Percentiles rank a stretch among this genome's conserved stretches.
Evolutionary conservation across 2,329 filamentous ascomycete species (phyloP).

Genomic region (Colletotrichum sp.): DNA sequence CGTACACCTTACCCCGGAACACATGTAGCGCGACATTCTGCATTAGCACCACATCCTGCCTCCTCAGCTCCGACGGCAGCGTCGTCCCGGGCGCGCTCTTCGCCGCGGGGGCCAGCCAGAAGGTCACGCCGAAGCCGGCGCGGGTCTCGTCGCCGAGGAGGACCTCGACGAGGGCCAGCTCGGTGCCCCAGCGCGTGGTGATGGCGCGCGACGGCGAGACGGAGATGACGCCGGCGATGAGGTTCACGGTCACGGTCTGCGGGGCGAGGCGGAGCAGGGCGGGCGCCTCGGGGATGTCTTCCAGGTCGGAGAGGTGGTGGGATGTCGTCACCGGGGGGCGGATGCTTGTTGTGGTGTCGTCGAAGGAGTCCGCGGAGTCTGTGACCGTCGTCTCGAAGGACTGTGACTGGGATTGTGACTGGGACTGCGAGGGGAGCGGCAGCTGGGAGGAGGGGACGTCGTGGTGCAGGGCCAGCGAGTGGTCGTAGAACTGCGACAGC

Average conservation of each 20-base stretch:
- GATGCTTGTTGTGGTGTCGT: constrained; percentile 23
- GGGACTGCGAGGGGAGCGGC: not conserved
- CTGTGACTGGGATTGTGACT: not conserved
- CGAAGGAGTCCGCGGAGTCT: constrained; percentile 35
- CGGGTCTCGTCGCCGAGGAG: constrained; percentile 86
- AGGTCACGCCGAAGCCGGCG: constrained; percentile 80
- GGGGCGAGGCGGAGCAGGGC: constrained; percentile 73
- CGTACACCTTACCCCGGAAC: constrained; percentile 81
- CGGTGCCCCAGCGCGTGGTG: constrained; percentile 66
- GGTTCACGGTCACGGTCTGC: constrained; percentile 80
- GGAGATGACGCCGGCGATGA: constrained; percentile 81
- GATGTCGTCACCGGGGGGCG: constrained; percentile 29
- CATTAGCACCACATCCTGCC: constrained; percentile 79
- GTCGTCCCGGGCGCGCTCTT: not conserved
- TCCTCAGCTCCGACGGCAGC: constrained; percentile 50
- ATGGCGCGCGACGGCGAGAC: constrained; percentile 72
- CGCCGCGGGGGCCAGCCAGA: constrained; percentile 69
- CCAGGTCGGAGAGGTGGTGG: constrained; percentile 65
- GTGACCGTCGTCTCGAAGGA: constrained; percentile 25
- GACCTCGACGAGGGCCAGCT: constrained; percentile 74
- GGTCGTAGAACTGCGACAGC: constrained; percentile 74
- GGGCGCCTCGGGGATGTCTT: constrained; percentile 70
- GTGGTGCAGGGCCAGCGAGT: constrained; percentile 76
- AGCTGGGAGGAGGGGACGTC: constrained; percentile 68
- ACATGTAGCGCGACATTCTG: constrained; percentile 79